phyloP scores from a whole-genome alignment of 495 filamentous ascomycete genomes.

The Hypoxylon fragiforme region DNA sequence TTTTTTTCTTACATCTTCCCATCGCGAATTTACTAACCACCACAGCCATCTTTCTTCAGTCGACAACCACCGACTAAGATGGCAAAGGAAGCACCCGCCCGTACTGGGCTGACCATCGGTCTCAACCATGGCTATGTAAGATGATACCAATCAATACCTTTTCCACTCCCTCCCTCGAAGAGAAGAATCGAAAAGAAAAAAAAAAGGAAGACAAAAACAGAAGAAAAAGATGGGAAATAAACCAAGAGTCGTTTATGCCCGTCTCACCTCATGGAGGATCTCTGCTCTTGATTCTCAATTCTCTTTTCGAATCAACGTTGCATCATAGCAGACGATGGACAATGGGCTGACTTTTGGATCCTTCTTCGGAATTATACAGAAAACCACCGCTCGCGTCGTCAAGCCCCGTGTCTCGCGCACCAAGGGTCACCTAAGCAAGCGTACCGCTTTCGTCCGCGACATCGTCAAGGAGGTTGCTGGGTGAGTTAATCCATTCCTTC shows the following conservation, averaged over 20 bases:
- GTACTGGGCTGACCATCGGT: constrained; percentile 77
- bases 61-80: constrained; percentile 38
- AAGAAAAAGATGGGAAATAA: constrained; percentile 7
- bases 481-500: constrained; percentile 51
- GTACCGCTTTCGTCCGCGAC: constrained; percentile 81
- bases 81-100: constrained; percentile 54
- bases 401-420: constrained; percentile 85
- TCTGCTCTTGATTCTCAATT: constrained; percentile 46
- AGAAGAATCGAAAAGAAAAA: constrained; percentile 5
- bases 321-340: constrained; percentile 42
- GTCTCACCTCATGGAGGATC: constrained; percentile 69
- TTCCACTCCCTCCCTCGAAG: constrained; percentile 7
- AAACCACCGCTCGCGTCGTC: constrained; percentile 83
- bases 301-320: constrained; percentile 36
- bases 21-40: constrained; percentile 37
- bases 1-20: constrained; percentile 15
- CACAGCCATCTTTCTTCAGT: constrained; percentile 30
- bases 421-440: constrained; percentile 90
- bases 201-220: constrained; percentile 7
- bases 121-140: constrained; percentile 88
- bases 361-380: constrained; percentile 59
- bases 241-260: constrained; percentile 37
- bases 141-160: constrained; percentile 20
- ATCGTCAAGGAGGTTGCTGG: constrained; percentile 94
- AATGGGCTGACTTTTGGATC: constrained; percentile 48